These are phyloP conservation scores for Emiliania huxleyi DNA, from an alignment of 78 protist genomes.

Conservation along the genomic window DNA sequence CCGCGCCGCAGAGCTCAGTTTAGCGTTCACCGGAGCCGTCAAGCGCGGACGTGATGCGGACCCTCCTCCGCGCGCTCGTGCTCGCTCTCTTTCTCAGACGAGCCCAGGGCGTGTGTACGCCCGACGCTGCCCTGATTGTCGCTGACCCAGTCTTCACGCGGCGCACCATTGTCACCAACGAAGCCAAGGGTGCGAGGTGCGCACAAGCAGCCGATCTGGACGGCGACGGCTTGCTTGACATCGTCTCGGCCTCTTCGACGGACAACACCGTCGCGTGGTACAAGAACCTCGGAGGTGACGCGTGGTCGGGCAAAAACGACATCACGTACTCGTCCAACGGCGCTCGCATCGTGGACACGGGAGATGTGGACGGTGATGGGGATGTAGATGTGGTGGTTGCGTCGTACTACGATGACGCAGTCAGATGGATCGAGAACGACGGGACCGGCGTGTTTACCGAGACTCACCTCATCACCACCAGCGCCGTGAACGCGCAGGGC, in stretches of 20 bases:
- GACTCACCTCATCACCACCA: not conserved
- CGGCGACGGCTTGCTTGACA: not conserved
- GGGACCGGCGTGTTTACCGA: not conserved
- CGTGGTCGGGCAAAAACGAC: not conserved
- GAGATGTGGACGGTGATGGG: not conserved
- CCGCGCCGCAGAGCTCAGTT: too few relatives aligned
- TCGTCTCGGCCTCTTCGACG: not conserved
- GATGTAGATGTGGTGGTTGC: not conserved
- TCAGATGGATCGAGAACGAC: not conserved
- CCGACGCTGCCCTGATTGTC: too few relatives aligned
- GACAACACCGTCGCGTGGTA: not conserved
- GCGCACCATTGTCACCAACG: not conserved
- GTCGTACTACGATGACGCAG: slow-evolving; percentile 3
- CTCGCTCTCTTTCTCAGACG: too few relatives aligned
- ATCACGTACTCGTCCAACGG: not conserved
- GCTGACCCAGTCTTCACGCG: too few relatives aligned
- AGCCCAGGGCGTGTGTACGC: too few relatives aligned
- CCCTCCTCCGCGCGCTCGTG: too few relatives aligned
- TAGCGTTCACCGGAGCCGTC: too few relatives aligned
- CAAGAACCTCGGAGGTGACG: not conserved
- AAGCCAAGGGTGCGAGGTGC: not conserved
- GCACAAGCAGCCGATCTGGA: not conserved
- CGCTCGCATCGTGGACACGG: not conserved
- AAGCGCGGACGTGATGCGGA: too few relatives aligned
- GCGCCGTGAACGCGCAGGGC: not conserved